Evolutionary conservation across 2,329 filamentous ascomycete genomes (phyloP).

Genomic region (Aspergillus candidus): DNA sequence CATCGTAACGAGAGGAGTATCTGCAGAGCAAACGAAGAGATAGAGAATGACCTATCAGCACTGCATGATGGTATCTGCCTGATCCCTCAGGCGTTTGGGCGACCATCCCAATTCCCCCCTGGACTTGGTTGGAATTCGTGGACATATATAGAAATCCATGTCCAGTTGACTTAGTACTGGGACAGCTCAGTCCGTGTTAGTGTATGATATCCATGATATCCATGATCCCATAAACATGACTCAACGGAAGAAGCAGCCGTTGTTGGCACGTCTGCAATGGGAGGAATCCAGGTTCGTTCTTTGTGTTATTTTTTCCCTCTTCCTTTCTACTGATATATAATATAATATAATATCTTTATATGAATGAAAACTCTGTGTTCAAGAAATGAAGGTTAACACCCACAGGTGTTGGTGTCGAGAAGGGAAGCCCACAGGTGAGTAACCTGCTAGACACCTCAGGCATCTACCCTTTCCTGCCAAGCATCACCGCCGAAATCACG

Average conservation of each 20-base stretch:
- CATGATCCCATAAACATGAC: conserved; percentile 9
- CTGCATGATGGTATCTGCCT: too few species aligned
- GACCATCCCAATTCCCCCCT: too few species aligned
- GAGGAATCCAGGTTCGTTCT: conserved; percentile 26
- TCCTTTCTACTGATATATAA: background rate
- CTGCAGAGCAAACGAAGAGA: too few species aligned
- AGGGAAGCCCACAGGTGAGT: background rate
- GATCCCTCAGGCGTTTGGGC: too few species aligned
- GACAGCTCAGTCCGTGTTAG: too few species aligned
- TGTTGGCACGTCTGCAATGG: conserved; percentile 27
- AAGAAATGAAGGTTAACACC: background rate
- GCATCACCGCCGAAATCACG: conserved; percentile 8
- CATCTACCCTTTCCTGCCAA: background rate
- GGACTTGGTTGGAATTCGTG: too few species aligned
- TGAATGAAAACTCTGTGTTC: too few species aligned
- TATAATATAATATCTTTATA: background rate
- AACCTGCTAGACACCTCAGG: too few species aligned
- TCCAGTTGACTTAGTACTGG: too few species aligned
- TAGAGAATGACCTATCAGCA: background rate
- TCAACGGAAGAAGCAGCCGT: conserved; percentile 13
- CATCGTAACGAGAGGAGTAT: too few species aligned
- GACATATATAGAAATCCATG: too few species aligned
- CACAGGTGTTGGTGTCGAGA: background rate
- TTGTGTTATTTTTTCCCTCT: background rate
- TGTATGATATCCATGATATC: too few species aligned